phyloP scores from a whole-genome alignment of 805 yeast genomes.

The Naumovozyma dairenensis region DNA sequence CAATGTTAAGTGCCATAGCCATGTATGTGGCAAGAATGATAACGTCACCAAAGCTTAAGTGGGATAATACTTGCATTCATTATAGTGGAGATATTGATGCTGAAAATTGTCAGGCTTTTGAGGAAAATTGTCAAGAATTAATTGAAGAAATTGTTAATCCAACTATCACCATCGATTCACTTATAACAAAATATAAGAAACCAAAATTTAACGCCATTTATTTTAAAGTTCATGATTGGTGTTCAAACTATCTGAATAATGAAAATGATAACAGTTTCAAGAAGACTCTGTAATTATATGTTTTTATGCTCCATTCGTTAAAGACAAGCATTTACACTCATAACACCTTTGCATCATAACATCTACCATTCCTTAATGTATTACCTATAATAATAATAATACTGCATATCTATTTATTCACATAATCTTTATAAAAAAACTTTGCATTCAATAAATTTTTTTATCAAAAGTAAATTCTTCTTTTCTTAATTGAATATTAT shows the following conservation, averaged over 20 bases:
- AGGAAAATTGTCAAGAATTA: slow-evolving; percentile 13
- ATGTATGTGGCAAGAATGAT: slow-evolving; percentile 72
- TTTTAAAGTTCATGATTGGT: slow-evolving; percentile 12
- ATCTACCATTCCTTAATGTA: no score
- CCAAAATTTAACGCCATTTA: slow-evolving; percentile 15
- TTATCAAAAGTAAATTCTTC: no score
- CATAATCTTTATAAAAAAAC: no score
- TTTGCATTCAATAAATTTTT: no score
- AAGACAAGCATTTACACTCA: no score
- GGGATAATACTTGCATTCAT: slow-evolving; percentile 19
- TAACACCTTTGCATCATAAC: no score
- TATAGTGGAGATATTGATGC: slow-evolving; percentile 22
- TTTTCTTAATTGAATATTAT: no score
- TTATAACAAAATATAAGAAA: slow-evolving; percentile 17
- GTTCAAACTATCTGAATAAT: no score
- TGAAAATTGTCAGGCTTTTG: slow-evolving; percentile 11
- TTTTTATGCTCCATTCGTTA: neutral
- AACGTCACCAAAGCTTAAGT: slow-evolving; percentile 11
- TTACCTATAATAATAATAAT: no score
- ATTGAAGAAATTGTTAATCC: slow-evolving; percentile 25
- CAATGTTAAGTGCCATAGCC: slow-evolving; percentile 72
- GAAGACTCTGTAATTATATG: no score
- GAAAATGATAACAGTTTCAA: no score
- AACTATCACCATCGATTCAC: slow-evolving; percentile 22
- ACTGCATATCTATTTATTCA: no score